These are phyloP conservation scores for Plasmodium coatneyi DNA, from an alignment of 169 alveolate species.

Conservation along the genomic window DNA sequence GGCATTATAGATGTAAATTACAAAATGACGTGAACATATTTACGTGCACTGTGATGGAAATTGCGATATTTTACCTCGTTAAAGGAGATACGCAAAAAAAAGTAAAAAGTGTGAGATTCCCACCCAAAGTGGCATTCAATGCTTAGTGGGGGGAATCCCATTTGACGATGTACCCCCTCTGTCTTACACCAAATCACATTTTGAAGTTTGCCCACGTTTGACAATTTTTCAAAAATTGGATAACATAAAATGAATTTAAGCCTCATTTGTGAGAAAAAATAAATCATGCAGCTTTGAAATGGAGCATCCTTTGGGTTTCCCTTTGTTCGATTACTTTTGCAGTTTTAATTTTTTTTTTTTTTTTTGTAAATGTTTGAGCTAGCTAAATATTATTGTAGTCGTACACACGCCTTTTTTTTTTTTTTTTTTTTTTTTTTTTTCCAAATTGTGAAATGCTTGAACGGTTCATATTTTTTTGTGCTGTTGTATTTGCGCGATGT, in stretches of 20 bases:
- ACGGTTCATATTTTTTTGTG: constrained; percentile 3
- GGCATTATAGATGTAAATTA: background rate
- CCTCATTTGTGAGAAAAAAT: background rate
- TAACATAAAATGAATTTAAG: background rate
- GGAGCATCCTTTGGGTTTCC: background rate
- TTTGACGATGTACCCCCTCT: background rate
- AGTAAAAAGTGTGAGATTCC: background rate
- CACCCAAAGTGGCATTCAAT: background rate
- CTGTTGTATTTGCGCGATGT: background rate
- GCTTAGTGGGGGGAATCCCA: background rate
- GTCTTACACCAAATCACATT: background rate
- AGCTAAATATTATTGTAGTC: background rate
- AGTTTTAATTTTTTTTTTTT: background rate
- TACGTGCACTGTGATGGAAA: background rate
- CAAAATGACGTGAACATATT: background rate
- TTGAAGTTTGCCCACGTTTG: background rate
- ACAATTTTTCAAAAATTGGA: background rate
- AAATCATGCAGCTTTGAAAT: background rate
- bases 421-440: background rate
- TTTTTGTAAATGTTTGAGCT: background rate
- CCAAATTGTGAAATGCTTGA: background rate
- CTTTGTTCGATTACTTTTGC: background rate
- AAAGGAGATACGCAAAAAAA: background rate
- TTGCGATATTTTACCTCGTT: background rate
- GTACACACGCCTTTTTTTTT: background rate